Conservation (phyloP, 306 rosid species). For the Glycyrrhiza uralensis region DNA sequence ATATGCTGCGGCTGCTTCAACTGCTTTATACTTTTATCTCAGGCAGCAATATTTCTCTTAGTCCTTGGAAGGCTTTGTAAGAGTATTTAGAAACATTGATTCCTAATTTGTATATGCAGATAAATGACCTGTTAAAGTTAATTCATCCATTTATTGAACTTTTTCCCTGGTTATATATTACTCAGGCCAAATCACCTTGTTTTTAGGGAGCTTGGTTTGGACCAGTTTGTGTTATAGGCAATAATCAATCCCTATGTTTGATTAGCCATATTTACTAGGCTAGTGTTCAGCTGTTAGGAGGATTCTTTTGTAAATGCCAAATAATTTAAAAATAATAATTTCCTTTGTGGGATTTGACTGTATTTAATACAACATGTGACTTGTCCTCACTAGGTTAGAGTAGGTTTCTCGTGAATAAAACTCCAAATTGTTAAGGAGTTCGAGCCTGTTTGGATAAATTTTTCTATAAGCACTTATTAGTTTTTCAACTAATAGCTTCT, state of each 20-base stretch:
- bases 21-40: conserved; percentile 55
- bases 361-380: neutral
- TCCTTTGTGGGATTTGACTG: neutral
- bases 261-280: neutral
- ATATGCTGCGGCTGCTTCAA: conserved; percentile 53
- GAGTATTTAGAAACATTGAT: neutral
- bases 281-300: neutral
- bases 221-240: neutral
- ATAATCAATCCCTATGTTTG: neutral
- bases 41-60: conserved; percentile 32
- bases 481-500: no score
- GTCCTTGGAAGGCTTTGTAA: conserved; percentile 16
- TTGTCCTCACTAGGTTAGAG: neutral
- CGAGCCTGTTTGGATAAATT: no score
- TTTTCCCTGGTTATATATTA: neutral
- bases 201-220: neutral
- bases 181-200: neutral
- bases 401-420: neutral
- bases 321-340: neutral
- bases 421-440: neutral
- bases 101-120: neutral
- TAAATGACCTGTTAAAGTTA: conserved; percentile 7
- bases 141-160: conserved; percentile 12
- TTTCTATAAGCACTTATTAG: no score
- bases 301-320: conserved; percentile 15